These are phyloP conservation scores for Fusarium sp. DNA, from an alignment of 2,329 filamentous ascomycete genomes.

Conservation along the genomic window DNA sequence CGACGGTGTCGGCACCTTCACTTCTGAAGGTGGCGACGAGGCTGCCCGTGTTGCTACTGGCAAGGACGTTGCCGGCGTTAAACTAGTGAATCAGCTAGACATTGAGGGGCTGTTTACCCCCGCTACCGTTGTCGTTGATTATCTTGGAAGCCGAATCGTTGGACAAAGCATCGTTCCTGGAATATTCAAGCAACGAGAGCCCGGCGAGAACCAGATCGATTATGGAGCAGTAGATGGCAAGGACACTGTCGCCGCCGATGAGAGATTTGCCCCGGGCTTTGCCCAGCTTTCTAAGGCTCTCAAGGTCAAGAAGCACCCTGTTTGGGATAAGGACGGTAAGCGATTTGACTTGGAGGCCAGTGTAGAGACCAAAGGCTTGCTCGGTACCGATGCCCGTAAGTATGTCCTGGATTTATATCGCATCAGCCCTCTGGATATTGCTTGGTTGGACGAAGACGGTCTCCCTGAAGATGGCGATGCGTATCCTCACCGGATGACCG, in stretches of 20 bases:
- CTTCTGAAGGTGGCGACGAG: conserved; percentile 95
- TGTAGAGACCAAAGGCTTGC: conserved; percentile 96
- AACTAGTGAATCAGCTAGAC: conserved; percentile 95
- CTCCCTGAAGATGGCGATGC: conserved; percentile 58
- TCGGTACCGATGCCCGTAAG: conserved; percentile 95
- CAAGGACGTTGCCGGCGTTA: conserved; percentile 95
- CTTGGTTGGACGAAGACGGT: conserved; percentile 85
- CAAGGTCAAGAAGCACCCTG: conserved; percentile 91
- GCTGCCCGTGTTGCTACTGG: conserved; percentile 95
- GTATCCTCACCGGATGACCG: conserved; percentile 97
- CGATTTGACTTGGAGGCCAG: conserved; percentile 93
- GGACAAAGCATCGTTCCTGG: conserved; percentile 98
- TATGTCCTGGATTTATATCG: conserved; percentile 98
- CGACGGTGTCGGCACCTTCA: conserved; percentile 97
- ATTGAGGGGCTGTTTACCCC: conserved; percentile 95
- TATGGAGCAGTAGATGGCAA: conserved; percentile 98
- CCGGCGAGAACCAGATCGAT: conserved; percentile 98
- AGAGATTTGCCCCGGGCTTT: conserved; percentile 85
- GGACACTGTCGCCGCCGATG: conserved; percentile 91
- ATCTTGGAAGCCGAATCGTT: conserved; percentile 95
- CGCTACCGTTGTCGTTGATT: conserved; percentile 95
- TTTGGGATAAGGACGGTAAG: conserved; percentile 97
- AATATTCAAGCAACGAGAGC: conserved; percentile 98
- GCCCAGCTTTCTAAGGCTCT: conserved; percentile 91
- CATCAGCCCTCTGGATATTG: conserved; percentile 89